Percentiles rank a stretch among this genome's conserved stretches.
These are phyloP conservation scores for Talaromyces sp. DNA, from an alignment of 2,329 filamentous ascomycete species.

Conservation along the genomic window DNA sequence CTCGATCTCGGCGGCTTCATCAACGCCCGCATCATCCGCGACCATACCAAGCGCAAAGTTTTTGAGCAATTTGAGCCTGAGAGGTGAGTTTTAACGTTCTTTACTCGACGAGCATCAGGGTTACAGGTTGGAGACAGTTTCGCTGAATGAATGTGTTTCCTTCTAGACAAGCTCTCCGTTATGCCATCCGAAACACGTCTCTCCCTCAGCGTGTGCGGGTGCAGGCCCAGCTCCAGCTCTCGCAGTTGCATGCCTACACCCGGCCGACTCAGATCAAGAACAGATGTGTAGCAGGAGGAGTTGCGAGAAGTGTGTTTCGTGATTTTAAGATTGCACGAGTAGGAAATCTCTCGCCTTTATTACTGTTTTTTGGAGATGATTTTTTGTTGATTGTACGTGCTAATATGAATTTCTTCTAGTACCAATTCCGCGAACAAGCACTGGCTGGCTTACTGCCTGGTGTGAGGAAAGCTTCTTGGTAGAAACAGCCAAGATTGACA, in stretches of 20 bases:
- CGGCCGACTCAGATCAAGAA: constrained; percentile 90
- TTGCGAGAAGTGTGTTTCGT: constrained; percentile 79
- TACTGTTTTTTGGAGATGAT: not conserved
- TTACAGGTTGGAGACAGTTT: not conserved
- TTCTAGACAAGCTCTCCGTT: constrained; percentile 61
- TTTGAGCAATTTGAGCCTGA: constrained; percentile 83
- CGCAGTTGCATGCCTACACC: constrained; percentile 95
- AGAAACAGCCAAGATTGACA: constrained; percentile 25
- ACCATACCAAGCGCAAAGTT: constrained; percentile 94
- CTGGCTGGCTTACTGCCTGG: constrained; percentile 79
- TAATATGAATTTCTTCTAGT: constrained; percentile 50
- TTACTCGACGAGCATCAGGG: not conserved
- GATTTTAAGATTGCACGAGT: constrained; percentile 91
- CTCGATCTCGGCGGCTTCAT: constrained; percentile 83
- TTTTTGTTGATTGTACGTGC: not conserved
- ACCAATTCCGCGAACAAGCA: constrained; percentile 86
- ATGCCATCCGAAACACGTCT: constrained; percentile 88
- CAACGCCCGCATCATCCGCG: constrained; percentile 81
- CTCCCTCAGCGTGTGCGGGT: constrained; percentile 76
- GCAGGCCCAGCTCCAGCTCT: constrained; percentile 86
- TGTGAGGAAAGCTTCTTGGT: constrained; percentile 97
- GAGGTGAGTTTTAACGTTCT: constrained; percentile 52
- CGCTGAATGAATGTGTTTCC: not conserved
- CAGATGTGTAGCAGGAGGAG: constrained; percentile 87
- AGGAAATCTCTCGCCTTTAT: constrained; percentile 35